Percentiles rank a stretch among this genome's conserved stretches.
These are phyloP conservation scores for Pythium phragmitis DNA, from an alignment of 352 stramenopile species.

Conservation along the genomic window DNA sequence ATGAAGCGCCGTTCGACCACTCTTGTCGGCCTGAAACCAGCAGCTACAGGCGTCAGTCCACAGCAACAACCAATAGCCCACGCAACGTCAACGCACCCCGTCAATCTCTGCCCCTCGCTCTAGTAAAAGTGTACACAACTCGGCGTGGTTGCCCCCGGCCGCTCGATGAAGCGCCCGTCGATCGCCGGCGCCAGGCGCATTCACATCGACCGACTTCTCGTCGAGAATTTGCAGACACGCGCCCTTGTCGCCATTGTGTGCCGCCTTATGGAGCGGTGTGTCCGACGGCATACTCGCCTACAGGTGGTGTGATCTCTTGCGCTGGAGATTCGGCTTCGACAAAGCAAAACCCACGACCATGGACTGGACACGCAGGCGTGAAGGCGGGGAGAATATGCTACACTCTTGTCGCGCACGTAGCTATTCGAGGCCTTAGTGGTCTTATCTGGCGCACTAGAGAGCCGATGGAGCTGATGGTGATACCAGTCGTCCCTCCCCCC, in stretches of 20 bases:
- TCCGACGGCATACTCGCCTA: constrained; percentile 75
- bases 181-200: constrained; percentile 83
- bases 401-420: neutral
- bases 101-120: constrained; percentile 88
- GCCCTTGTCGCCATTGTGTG: constrained; percentile 89
- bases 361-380: neutral
- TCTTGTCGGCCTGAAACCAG: constrained; percentile 85
- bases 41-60: neutral
- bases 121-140: constrained; percentile 85
- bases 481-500: neutral
- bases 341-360: neutral
- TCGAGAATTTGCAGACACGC: constrained; percentile 86
- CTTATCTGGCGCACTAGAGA: neutral
- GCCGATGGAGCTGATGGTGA: neutral
- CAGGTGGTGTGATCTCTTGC: neutral
- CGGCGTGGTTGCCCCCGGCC: constrained; percentile 86
- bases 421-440: neutral
- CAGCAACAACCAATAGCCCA: neutral
- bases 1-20: constrained; percentile 89
- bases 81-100: constrained; percentile 38
- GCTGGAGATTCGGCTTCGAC: constrained; percentile 1
- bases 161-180: constrained; percentile 86
- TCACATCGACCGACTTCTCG: constrained; percentile 88
- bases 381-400: neutral
- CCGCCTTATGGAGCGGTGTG: constrained; percentile 88